Percentiles rank a stretch among this genome's conserved stretches.
Conservation (phyloP, 768 basidiomycete species). For the Exidia glandulosa region DNA sequence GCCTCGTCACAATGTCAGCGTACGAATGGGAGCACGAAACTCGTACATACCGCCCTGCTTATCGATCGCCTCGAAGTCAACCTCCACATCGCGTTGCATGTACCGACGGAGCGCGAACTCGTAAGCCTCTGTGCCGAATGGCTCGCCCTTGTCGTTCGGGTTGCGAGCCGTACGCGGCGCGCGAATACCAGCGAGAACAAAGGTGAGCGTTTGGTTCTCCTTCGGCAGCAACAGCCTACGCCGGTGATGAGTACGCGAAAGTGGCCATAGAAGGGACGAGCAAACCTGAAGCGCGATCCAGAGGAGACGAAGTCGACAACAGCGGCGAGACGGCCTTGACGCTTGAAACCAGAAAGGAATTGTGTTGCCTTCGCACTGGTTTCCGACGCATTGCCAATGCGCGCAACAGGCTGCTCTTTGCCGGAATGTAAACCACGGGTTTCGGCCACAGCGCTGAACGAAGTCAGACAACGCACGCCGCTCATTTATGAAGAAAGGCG, state of each 20-base stretch:
- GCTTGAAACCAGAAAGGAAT: constrained; percentile 87
- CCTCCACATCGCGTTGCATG: constrained; percentile 93
- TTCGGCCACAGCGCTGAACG: constrained; percentile 61
- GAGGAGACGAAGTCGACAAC: constrained; percentile 89
- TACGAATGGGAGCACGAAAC: not conserved
- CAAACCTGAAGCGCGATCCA: constrained; percentile 90
- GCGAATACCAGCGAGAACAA: constrained; percentile 87
- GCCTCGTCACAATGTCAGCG: constrained; percentile 17
- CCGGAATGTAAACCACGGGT: constrained; percentile 81
- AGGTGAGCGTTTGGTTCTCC: constrained; percentile 86
- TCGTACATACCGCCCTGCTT: constrained; percentile 57
- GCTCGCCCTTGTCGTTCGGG: constrained; percentile 76
- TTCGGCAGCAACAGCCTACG: constrained; percentile 73
- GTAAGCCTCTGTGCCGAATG: constrained; percentile 72
- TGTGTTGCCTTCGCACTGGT: constrained; percentile 65
- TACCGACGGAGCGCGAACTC: constrained; percentile 70
- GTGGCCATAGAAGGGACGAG: constrained; percentile 4
- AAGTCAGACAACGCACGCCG: not conserved
- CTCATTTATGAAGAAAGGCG: constrained; percentile 19
- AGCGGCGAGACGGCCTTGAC: constrained; percentile 70
- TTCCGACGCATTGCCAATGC: constrained; percentile 89
- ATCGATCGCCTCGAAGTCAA: constrained; percentile 82
- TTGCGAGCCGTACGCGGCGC: constrained; percentile 76
- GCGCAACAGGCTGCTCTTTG: constrained; percentile 71
- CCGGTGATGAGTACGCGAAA: too few species aligned